phyloP scores from a whole-genome alignment of 441 rosid genomes.

The Mallotus japonicus region DNA sequence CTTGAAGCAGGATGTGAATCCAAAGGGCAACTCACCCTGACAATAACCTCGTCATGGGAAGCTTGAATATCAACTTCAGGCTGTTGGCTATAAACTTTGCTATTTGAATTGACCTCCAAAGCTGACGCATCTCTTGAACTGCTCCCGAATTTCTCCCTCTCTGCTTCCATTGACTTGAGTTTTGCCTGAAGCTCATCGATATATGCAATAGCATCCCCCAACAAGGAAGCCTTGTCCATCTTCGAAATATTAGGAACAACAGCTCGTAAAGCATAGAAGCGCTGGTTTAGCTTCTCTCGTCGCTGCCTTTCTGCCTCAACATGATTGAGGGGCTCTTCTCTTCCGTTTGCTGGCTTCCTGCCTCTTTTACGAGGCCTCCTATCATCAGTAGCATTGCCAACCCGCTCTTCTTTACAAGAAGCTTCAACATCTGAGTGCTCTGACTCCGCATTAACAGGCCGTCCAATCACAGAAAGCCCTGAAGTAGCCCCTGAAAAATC shows the following conservation, averaged over 20 bases:
- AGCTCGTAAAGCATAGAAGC: slow-evolving; percentile 65
- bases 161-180: slow-evolving; percentile 54
- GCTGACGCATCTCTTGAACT: slow-evolving; percentile 43
- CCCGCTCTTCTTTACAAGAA: slow-evolving; percentile 53
- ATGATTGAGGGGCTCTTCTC: slow-evolving; percentile 74
- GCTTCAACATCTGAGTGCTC: slow-evolving; percentile 77
- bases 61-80: slow-evolving; percentile 60
- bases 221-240: slow-evolving; percentile 74
- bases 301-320: slow-evolving; percentile 81
- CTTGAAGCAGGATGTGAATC: slow-evolving; percentile 76
- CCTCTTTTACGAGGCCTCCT: slow-evolving; percentile 73
- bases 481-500: slow-evolving; percentile 73
- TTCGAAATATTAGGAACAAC: slow-evolving; percentile 82
- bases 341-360: slow-evolving; percentile 73
- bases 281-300: slow-evolving; percentile 72
- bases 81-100: slow-evolving; percentile 36
- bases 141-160: slow-evolving; percentile 54
- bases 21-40: slow-evolving; percentile 65
- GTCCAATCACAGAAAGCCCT: slow-evolving; percentile 43
- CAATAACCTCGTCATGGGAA: slow-evolving; percentile 54
- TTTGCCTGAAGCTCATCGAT: slow-evolving; percentile 67
- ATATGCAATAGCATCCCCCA: slow-evolving; percentile 71
- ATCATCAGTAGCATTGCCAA: slow-evolving; percentile 42
- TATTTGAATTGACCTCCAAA: slow-evolving; percentile 32
- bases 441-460: slow-evolving; percentile 44